Evolutionary conservation across 2,329 filamentous ascomycete genomes (phyloP).

Genomic region (Exophiala lecanii-corni): DNA sequence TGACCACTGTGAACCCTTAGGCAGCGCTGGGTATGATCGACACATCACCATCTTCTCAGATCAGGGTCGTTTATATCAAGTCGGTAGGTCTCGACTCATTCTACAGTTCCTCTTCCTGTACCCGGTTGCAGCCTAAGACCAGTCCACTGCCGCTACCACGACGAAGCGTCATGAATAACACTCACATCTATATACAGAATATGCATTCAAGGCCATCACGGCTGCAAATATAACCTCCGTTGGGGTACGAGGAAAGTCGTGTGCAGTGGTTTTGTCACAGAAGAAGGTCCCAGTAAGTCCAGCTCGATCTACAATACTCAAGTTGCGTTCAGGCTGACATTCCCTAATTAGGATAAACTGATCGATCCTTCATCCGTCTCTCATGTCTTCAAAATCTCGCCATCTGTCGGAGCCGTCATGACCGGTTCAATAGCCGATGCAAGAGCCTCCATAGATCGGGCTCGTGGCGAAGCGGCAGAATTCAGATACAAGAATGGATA

Average conservation of each 20-base stretch:
- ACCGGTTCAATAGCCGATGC: slow-evolving; percentile 98
- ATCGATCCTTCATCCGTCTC: slow-evolving; percentile 96
- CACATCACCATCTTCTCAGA: slow-evolving; percentile 99
- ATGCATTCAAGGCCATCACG: slow-evolving; percentile 99
- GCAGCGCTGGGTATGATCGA: slow-evolving; percentile 88
- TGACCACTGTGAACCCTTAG: slow-evolving; percentile 41
- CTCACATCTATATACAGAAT: slow-evolving; percentile 59
- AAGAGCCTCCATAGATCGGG: slow-evolving; percentile 84
- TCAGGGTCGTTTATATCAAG: slow-evolving; percentile 97
- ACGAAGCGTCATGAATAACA: slow-evolving; percentile 13
- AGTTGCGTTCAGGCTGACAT: too few relatives aligned
- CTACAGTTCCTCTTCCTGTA: slow-evolving; percentile 1
- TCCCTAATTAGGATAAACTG: slow-evolving; percentile 74
- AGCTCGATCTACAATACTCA: too few relatives aligned
- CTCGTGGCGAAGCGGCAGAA: slow-evolving; percentile 91
- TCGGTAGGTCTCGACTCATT: slow-evolving; percentile 61
- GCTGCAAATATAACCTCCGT: slow-evolving; percentile 98
- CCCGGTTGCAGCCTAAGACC: too few relatives aligned
- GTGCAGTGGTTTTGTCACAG: slow-evolving; percentile 93
- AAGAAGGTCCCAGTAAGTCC: slow-evolving; percentile 94
- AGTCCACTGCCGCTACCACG: not conserved
- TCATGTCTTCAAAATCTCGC: slow-evolving; percentile 94
- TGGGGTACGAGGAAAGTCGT: slow-evolving; percentile 92
- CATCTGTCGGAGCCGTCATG: slow-evolving; percentile 96
- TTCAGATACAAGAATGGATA: slow-evolving; percentile 99